Conservation (phyloP, 805 yeast species). For the Clavispora santaluciae region DNA sequence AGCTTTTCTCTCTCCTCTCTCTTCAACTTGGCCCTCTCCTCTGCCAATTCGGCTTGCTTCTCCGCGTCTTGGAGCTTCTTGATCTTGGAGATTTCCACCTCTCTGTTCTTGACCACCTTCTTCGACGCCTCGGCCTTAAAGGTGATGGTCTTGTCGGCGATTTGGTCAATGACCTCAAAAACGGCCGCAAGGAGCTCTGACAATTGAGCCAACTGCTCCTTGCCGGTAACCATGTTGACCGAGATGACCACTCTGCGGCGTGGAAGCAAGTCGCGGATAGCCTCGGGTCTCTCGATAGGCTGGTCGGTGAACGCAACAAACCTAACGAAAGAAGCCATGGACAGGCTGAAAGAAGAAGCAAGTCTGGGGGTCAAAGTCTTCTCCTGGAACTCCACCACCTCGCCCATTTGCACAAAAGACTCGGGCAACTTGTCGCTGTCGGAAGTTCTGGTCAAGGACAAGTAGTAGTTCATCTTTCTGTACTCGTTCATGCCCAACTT, state of each 20-base stretch:
- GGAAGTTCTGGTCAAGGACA: conserved; percentile 78
- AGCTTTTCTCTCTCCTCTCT: conserved; percentile 58
- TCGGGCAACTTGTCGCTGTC: conserved; percentile 68
- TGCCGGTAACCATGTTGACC: conserved; percentile 45
- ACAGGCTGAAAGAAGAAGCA: conserved; percentile 34
- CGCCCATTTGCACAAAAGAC: conserved; percentile 84
- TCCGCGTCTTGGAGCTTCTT: conserved; percentile 61
- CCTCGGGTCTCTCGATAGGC: conserved; percentile 64
- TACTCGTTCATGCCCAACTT: conserved; percentile 74
- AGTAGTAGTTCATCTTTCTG: conserved; percentile 73
- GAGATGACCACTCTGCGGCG: conserved; percentile 52
- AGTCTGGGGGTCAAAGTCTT: conserved; percentile 49
- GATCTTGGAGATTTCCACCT: conserved; percentile 63
- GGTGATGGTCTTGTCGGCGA: conserved; percentile 43
- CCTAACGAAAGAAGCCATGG: conserved; percentile 48
- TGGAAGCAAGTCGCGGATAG: conserved; percentile 51
- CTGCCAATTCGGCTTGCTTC: conserved; percentile 64
- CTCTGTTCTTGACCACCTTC: conserved; percentile 76
- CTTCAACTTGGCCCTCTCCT: conserved; percentile 65
- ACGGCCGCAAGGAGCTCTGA: conserved; percentile 49
- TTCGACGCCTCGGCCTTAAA: conserved; percentile 73
- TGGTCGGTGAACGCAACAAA: conserved; percentile 82
- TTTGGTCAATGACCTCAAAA: conserved; percentile 55
- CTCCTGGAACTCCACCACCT: conserved; percentile 75
- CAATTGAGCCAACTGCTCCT: conserved; percentile 46